These are phyloP conservation scores for Auricularia cornea DNA, from an alignment of 768 basidiomycete species.

Conservation along the genomic window DNA sequence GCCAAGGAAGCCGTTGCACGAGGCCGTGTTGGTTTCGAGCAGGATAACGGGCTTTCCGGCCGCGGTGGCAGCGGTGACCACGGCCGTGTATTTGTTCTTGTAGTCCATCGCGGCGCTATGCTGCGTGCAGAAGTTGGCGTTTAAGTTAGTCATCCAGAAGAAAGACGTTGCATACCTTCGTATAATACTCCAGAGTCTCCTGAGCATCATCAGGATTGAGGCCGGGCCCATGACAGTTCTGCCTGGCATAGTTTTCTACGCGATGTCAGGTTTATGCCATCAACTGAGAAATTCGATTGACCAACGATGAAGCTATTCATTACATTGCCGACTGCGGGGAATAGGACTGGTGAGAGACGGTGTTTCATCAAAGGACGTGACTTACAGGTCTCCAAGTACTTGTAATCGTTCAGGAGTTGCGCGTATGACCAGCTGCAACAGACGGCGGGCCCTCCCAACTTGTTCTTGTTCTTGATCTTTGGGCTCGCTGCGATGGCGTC, in stretches of 20 bases:
- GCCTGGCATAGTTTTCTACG: too few relatives aligned
- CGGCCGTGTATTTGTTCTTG: conserved; percentile 29
- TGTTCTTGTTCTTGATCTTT: conserved; percentile 31
- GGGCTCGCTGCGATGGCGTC: conserved; percentile 33
- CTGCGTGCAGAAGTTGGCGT: too few relatives aligned
- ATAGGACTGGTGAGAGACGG: conserved; percentile 23
- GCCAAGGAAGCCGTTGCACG: conserved; percentile 48
- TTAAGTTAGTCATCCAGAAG: too few relatives aligned
- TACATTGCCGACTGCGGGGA: conserved; percentile 29
- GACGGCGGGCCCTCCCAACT: conserved; percentile 57
- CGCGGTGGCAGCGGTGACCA: conserved; percentile 24
- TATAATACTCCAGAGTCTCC: too few relatives aligned
- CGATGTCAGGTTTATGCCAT: too few relatives aligned
- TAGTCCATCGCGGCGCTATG: conserved; percentile 21
- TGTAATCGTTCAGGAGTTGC: background rate
- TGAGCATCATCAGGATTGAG: too few relatives aligned
- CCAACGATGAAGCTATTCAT: background rate
- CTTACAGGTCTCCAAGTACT: background rate
- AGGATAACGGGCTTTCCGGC: conserved; percentile 36
- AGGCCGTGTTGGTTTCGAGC: conserved; percentile 47
- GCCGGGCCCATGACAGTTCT: too few relatives aligned
- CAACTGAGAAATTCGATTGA: too few relatives aligned
- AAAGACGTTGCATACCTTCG: too few relatives aligned
- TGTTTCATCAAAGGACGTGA: background rate
- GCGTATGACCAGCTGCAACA: conserved; percentile 17